Conservation (phyloP, 371 early-diverging fungal species). For the Rhizomucor pusillus region DNA sequence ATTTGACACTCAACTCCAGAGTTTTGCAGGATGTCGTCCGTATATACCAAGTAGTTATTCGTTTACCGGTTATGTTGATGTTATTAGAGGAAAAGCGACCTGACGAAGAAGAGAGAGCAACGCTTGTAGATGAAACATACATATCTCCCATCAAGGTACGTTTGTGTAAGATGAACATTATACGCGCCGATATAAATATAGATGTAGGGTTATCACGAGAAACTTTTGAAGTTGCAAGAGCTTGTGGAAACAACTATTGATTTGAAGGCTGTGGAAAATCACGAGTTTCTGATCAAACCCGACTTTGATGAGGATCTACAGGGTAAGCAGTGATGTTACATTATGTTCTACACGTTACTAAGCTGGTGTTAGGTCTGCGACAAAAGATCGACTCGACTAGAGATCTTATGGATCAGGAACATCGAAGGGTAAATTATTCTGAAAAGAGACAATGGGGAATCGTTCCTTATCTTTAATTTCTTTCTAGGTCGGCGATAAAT, state of each 20-base stretch:
- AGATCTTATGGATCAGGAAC: conserved; percentile 62
- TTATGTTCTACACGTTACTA: not conserved
- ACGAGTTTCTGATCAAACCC: conserved; percentile 88
- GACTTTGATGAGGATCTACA: conserved; percentile 78
- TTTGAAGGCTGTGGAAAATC: conserved; percentile 79
- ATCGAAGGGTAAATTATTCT: conserved; percentile 34
- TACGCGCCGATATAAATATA: not conserved
- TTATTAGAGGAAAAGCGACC: conserved; percentile 48
- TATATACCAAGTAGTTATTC: conserved; percentile 84
- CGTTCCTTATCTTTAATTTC: not conserved
- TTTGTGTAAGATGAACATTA: not conserved
- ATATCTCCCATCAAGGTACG: conserved; percentile 15
- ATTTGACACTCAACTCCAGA: too few species aligned
- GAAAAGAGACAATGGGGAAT: not conserved
- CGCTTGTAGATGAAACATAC: conserved; percentile 21
- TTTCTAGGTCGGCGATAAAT: conserved; percentile 51
- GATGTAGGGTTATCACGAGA: conserved; percentile 43
- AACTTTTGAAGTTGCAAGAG: conserved; percentile 65
- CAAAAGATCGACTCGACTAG: conserved; percentile 59
- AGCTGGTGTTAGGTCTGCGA: conserved; percentile 50
- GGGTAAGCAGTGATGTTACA: conserved; percentile 53
- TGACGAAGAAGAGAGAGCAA: conserved; percentile 24
- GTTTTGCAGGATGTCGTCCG: conserved; percentile 76
- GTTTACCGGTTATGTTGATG: conserved; percentile 66
- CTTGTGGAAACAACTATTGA: conserved; percentile 92